Conservation (phyloP, 2,329 filamentous ascomycete genomes). For the Hymenoscyphus repandus region DNA sequence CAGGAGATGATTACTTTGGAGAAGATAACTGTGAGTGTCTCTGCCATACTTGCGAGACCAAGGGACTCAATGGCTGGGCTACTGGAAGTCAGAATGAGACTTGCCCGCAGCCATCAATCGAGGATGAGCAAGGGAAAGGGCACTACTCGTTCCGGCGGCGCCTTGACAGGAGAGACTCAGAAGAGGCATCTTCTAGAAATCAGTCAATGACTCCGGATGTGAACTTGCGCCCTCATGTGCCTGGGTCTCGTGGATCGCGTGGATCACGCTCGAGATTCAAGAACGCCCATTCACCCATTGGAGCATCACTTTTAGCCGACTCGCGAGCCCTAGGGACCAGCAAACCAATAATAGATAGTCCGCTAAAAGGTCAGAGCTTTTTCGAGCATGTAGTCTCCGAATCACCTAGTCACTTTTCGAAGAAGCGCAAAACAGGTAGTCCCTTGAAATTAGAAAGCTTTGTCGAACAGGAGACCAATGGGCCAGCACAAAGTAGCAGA, state of each 20-base stretch:
- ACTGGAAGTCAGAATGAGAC: constrained; percentile 43
- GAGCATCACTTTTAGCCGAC: constrained; percentile 21
- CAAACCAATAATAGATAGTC: constrained; percentile 23
- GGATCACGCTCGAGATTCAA: constrained; percentile 23
- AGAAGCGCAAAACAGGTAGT: background rate
- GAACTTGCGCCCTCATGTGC: constrained; percentile 27
- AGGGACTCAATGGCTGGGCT: constrained; percentile 73
- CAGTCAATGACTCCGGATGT: constrained; percentile 53
- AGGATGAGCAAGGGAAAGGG: constrained; percentile 20
- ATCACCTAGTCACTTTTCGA: background rate
- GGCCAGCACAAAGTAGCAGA: too few relatives aligned
- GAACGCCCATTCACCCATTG: constrained; percentile 17
- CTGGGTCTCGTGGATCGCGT: constrained; percentile 20
- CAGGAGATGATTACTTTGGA: constrained; percentile 88
- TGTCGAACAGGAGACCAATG: too few relatives aligned
- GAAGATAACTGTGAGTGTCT: constrained; percentile 92
- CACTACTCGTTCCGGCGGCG: constrained; percentile 51
- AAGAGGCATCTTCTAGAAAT: constrained; percentile 47
- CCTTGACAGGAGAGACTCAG: constrained; percentile 38
- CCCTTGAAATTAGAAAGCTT: too few relatives aligned
- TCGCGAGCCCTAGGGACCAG: constrained; percentile 7
- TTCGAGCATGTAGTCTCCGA: background rate
- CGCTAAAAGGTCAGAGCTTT: background rate
- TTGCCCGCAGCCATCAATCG: constrained; percentile 27
- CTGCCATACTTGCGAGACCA: constrained; percentile 78